phyloP scores from a whole-genome alignment of 2,329 filamentous ascomycete genomes.

The Helminthosporium solani region DNA sequence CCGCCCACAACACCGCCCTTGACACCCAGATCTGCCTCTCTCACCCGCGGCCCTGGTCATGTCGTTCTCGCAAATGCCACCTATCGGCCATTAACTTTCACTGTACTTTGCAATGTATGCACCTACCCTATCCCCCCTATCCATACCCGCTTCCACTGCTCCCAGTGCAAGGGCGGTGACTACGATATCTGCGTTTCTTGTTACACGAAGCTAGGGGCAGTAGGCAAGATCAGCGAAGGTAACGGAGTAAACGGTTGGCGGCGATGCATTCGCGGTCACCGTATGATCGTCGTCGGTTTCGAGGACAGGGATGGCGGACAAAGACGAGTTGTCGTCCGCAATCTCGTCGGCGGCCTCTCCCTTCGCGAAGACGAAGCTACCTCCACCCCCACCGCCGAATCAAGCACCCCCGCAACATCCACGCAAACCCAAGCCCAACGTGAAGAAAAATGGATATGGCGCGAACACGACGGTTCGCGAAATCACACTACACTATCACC shows the following conservation, averaged over 20 bases:
- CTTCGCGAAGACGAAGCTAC: conserved; percentile 59
- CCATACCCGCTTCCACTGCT: conserved; percentile 76
- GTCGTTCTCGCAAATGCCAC: conserved; percentile 36
- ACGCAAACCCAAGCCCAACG: background rate
- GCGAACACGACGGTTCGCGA: conserved; percentile 36
- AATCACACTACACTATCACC: conserved; percentile 21
- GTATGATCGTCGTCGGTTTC: conserved; percentile 81
- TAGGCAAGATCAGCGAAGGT: conserved; percentile 66
- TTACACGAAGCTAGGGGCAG: conserved; percentile 67
- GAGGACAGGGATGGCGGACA: conserved; percentile 67
- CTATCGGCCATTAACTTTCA: conserved; percentile 71
- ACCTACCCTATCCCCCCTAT: conserved; percentile 68
- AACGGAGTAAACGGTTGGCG: conserved; percentile 83
- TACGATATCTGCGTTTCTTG: conserved; percentile 83
- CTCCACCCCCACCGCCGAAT: conserved; percentile 3
- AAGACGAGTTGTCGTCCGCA: conserved; percentile 65
- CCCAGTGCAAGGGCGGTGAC: conserved; percentile 73
- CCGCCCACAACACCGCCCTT: conserved; percentile 39
- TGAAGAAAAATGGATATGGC: conserved; percentile 34
- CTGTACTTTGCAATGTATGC: conserved; percentile 77
- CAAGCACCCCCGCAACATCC: background rate
- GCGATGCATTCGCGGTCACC: conserved; percentile 74
- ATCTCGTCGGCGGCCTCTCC: conserved; percentile 74
- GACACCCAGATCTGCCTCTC: conserved; percentile 47
- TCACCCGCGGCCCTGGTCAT: conserved; percentile 39